phyloP scores from a whole-genome alignment of 2,329 filamentous ascomycete genomes.

The Aspergillus sp. region DNA sequence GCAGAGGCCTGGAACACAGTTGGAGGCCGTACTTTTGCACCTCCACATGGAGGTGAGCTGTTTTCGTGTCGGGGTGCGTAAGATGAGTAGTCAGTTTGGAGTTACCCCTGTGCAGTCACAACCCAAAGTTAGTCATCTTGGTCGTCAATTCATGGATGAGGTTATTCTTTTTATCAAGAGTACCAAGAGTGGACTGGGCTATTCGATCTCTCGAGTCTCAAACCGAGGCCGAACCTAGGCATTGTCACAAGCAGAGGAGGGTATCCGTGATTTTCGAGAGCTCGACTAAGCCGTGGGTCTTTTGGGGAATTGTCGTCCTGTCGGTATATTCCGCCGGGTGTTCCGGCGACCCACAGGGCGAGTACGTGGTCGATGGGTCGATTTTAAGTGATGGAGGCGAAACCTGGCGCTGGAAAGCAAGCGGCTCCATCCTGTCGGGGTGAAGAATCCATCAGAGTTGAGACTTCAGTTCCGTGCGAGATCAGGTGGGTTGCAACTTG shows the following conservation, averaged over 20 bases:
- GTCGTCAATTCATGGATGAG: neutral
- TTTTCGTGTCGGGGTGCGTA: neutral
- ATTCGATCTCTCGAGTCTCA: neutral
- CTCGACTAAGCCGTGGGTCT: neutral
- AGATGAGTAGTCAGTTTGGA: no score
- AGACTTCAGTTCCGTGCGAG: neutral
- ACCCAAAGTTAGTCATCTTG: no score
- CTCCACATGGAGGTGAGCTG: neutral
- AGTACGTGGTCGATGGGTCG: slow-evolving; percentile 2
- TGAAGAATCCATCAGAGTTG: neutral
- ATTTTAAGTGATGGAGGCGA: neutral
- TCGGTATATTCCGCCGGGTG: slow-evolving; percentile 1
- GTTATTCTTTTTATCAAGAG: neutral
- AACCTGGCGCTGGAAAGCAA: no score
- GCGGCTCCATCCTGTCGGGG: neutral
- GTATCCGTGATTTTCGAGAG: neutral
- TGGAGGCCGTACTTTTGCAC: neutral
- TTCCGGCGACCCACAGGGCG: neutral
- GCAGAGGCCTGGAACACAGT: neutral
- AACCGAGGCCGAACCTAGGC: neutral
- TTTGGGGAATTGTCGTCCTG: neutral
- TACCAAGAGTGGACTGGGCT: neutral
- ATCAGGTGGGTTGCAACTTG: neutral
- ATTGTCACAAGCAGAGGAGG: neutral
- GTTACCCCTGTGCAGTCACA: no score